Evolutionary conservation across 352 stramenopile species (phyloP).

Genomic region (Phytophthora quininea): DNA sequence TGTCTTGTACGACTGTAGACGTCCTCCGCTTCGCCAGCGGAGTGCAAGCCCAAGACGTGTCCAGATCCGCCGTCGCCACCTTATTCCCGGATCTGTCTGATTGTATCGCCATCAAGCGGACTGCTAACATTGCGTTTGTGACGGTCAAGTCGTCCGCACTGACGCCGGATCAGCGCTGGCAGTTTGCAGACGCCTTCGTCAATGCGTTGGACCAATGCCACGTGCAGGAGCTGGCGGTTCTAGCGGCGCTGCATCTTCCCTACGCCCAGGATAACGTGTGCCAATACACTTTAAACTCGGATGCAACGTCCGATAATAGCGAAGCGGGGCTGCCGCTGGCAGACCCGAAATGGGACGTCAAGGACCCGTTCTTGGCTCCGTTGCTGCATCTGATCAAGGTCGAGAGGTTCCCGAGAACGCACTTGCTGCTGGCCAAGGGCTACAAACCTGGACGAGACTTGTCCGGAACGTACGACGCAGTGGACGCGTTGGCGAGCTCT

Average conservation of each 20-base stretch:
- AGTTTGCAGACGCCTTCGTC: constrained; percentile 52
- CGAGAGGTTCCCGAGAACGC: constrained; percentile 51
- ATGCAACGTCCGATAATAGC: not conserved
- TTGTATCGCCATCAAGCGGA: constrained; percentile 20
- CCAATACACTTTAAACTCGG: constrained; percentile 34
- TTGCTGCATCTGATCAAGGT: constrained; percentile 63
- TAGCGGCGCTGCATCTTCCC: constrained; percentile 63
- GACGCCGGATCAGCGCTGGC: constrained; percentile 36
- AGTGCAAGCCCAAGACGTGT: constrained; percentile 7
- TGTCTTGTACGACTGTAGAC: constrained; percentile 24
- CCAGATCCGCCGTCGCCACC: constrained; percentile 9
- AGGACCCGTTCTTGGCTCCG: constrained; percentile 51
- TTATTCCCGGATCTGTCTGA: constrained; percentile 16
- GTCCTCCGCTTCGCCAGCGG: constrained; percentile 40
- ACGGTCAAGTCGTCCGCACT: constrained; percentile 40
- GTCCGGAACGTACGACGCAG: constrained; percentile 54
- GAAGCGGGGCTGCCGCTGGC: constrained; percentile 15
- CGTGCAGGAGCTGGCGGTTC: constrained; percentile 48
- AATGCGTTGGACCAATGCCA: constrained; percentile 37
- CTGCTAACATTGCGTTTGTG: constrained; percentile 32
- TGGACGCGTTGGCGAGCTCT: constrained; percentile 49
- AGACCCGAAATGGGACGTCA: constrained; percentile 57
- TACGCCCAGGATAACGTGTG: constrained; percentile 69
- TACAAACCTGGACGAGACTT: constrained; percentile 65
- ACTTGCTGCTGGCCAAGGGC: constrained; percentile 65